Conservation (phyloP, 768 basidiomycete species). For the Tubosaeta brunneosetosa region DNA sequence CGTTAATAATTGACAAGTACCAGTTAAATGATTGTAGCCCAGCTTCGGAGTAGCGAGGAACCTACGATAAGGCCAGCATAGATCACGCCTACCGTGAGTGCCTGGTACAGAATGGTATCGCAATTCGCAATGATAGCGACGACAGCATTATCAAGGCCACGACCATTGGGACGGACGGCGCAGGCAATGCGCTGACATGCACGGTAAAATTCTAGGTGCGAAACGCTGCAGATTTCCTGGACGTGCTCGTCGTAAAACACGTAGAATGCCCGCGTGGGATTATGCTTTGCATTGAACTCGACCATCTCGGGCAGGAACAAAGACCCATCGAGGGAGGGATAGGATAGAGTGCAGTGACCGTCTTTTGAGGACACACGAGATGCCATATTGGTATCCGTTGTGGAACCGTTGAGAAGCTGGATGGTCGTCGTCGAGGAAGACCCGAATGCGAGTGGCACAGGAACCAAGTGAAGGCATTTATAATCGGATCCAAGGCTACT, state of each 20-base stretch:
- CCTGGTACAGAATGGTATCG: slow-evolving; percentile 41
- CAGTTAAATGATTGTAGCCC: not conserved
- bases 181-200: slow-evolving; percentile 43
- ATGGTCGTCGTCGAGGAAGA: not conserved
- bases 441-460: not conserved
- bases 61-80: slow-evolving; percentile 11
- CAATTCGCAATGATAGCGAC: slow-evolving; percentile 36
- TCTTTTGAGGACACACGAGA: not conserved
- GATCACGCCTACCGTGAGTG: slow-evolving; percentile 34
- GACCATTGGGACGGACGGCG: slow-evolving; percentile 32
- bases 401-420: not conserved
- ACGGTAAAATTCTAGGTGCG: slow-evolving; percentile 41
- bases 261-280: slow-evolving; percentile 30
- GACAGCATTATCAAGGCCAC: slow-evolving; percentile 30
- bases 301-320: slow-evolving; percentile 20
- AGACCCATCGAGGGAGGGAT: slow-evolving; percentile 32
- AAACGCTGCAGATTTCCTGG: slow-evolving; percentile 25
- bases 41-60: not conserved
- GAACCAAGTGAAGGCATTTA: not conserved
- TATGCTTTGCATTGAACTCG: slow-evolving; percentile 29
- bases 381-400: not conserved
- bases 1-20: not conserved
- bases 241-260: slow-evolving; percentile 25
- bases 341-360: not conserved
- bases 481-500: not conserved